These are phyloP conservation scores for Heterobasidion parviporum DNA, from an alignment of 1,284 basidiomycete genomes.

Conservation along the genomic window DNA sequence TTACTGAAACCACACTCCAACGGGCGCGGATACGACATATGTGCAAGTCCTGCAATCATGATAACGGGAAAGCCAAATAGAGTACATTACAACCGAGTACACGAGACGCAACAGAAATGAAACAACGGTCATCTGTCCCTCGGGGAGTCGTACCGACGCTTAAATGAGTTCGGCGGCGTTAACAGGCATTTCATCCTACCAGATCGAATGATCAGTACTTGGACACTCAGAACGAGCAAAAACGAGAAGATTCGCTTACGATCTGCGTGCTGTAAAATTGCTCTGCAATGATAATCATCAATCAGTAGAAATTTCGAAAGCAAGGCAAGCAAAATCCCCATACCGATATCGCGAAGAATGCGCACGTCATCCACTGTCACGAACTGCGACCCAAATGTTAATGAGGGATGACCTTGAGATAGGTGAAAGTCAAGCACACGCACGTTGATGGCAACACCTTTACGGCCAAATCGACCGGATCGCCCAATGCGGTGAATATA, in stretches of 20 bases:
- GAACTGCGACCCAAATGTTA: constrained; percentile 45
- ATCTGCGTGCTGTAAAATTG: constrained; percentile 88
- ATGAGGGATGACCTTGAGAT: constrained; percentile 1
- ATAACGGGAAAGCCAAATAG: neutral
- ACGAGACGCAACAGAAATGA: neutral
- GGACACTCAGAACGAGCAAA: constrained; percentile 6
- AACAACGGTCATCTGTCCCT: neutral
- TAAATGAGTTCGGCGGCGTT: constrained; percentile 84
- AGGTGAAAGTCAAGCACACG: constrained; percentile 14
- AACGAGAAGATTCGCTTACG: constrained; percentile 31
- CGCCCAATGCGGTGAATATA: constrained; percentile 98
- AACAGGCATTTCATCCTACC: constrained; percentile 88
- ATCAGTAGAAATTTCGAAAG: constrained; percentile 10
- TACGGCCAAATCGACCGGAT: constrained; percentile 90
- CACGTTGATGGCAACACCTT: constrained; percentile 90
- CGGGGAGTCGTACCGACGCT: neutral
- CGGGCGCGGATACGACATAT: no score
- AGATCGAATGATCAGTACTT: constrained; percentile 10
- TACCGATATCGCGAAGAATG: constrained; percentile 86
- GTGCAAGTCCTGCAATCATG: neutral
- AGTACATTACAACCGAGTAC: constrained; percentile 1
- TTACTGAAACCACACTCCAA: no score
- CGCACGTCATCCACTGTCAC: constrained; percentile 88
- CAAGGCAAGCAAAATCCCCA: constrained; percentile 17
- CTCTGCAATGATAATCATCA: constrained; percentile 34